Base-by-base conservation (phyloP, 805 yeast genomes). In the Sugiyamaella smithiae region DNA sequence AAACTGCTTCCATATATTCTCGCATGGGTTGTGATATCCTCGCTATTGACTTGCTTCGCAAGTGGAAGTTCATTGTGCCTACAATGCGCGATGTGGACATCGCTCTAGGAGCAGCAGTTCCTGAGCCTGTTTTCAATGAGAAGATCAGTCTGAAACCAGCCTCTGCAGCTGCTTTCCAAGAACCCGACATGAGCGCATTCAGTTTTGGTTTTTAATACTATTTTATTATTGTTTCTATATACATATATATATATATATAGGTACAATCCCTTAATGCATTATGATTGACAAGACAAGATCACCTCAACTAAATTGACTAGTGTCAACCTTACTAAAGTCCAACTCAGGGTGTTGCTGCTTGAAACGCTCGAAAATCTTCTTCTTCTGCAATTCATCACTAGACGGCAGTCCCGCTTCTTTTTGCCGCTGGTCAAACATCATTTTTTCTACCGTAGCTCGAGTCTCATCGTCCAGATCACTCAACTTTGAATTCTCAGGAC, bases 11-110 rank as follows among this genome's bases (percentile, higher is more conserved):
- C 31, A 83, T 88, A 52, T 86, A 88, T 59, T 74, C 80, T 12
- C 72, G 95, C 49, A 88, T 90, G 96, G 98, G 98, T 0, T 90
- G 98, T 67, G 95, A 90, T 58, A 78, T 81, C 51, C 64, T 91
- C 36, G 81, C 89, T 0, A 61, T 86, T 20, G 74, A 80, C 45
- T 63, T 89, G 40, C 70, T 84, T 1, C 72, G 71, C 42, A 79
- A 77, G 51, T 90, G 97, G 97, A 67, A 68, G 25, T 89, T 88
- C 60, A 53, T 29, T 5, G 25, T 29, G 20, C 29, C 28, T 5
- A 43, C 28, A 22, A 22, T 24, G 22, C 37, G 25, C 16, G 47
- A 43, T 22, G 42, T 37, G 12, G 36, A 37, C 25, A 28, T 37
- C n/a, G 29, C 28, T 7, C 35, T 26, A 6, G 23, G 36, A 2